phyloP scores from a whole-genome alignment of 176 grass and related monocot species.

The Aegilops longissima region DNA sequence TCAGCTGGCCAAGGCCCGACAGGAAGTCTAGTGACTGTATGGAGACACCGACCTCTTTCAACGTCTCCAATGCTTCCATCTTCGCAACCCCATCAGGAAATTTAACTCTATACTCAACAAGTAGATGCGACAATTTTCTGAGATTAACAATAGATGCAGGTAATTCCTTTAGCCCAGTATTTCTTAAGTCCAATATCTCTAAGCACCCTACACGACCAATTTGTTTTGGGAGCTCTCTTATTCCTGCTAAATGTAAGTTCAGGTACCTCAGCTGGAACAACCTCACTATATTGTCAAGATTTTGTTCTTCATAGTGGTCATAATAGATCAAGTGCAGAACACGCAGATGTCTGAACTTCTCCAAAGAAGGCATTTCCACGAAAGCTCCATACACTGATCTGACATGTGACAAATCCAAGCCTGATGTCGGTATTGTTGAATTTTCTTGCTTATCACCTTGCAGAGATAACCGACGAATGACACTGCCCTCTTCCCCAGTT shows the following conservation, averaged over 20 bases:
- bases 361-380: background rate
- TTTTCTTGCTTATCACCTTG: too few species aligned
- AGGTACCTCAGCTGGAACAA: background rate
- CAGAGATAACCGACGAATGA: too few species aligned
- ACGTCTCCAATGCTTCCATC: background rate
- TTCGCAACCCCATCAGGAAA: background rate
- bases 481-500: too few species aligned
- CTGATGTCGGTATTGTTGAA: too few species aligned
- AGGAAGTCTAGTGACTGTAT: background rate
- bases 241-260: background rate
- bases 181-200: background rate
- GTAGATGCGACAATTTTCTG: background rate
- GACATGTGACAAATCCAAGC: background rate
- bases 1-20: background rate
- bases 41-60: background rate
- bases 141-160: background rate
- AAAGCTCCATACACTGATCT: background rate
- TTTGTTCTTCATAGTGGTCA: too few species aligned
- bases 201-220: background rate
- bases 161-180: background rate
- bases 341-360: too few species aligned
- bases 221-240: constrained; percentile 1
- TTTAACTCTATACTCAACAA: background rate
- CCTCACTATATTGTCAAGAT: background rate
- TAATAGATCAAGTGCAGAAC: too few species aligned